Percentiles rank a stretch among this genome's conserved stretches.
phyloP scores from a whole-genome alignment of 2,329 filamentous ascomycete genomes.

The Fusarium graminum region DNA sequence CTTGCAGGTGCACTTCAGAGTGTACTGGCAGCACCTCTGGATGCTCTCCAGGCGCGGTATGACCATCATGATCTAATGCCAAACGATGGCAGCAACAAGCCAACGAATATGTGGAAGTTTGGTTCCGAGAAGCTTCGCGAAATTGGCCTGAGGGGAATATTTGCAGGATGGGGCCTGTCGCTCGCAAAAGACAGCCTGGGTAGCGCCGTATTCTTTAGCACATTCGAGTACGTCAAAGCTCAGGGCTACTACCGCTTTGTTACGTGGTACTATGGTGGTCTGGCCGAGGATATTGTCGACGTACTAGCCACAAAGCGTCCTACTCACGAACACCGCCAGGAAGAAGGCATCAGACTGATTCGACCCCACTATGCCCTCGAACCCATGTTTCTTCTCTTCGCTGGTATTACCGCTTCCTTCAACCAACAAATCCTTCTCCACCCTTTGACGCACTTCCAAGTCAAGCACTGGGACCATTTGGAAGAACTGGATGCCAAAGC shows the following conservation, averaged over 20 bases:
- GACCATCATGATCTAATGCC: conserved; percentile 67
- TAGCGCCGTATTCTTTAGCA: conserved; percentile 78
- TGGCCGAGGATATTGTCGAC: conserved; percentile 66
- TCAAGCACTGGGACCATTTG: conserved; percentile 78
- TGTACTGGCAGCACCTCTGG: conserved; percentile 78
- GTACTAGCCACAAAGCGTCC: conserved; percentile 63
- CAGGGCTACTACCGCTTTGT: conserved; percentile 79
- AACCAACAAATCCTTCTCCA: conserved; percentile 78
- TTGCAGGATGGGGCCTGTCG: conserved; percentile 78
- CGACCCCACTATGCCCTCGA: conserved; percentile 81
- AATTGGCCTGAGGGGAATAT: conserved; percentile 78
- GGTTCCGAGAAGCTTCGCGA: conserved; percentile 73
- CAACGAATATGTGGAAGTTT: conserved; percentile 80
- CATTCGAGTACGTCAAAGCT: conserved; percentile 81
- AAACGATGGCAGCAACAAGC: conserved; percentile 57
- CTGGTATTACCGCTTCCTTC: conserved; percentile 76
- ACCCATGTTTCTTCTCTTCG: conserved; percentile 76
- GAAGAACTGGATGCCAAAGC: conserved; percentile 77
- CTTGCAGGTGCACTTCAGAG: conserved; percentile 78
- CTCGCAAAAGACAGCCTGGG: conserved; percentile 78
- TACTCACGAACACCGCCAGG: conserved; percentile 27
- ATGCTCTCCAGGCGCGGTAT: conserved; percentile 81
- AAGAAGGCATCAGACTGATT: conserved; percentile 64
- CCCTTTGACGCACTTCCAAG: conserved; percentile 77
- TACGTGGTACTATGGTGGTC: conserved; percentile 74